Evolutionary conservation across 2,329 filamentous ascomycete genomes (phyloP).

Genomic region (Orbilia ellipsospora): DNA sequence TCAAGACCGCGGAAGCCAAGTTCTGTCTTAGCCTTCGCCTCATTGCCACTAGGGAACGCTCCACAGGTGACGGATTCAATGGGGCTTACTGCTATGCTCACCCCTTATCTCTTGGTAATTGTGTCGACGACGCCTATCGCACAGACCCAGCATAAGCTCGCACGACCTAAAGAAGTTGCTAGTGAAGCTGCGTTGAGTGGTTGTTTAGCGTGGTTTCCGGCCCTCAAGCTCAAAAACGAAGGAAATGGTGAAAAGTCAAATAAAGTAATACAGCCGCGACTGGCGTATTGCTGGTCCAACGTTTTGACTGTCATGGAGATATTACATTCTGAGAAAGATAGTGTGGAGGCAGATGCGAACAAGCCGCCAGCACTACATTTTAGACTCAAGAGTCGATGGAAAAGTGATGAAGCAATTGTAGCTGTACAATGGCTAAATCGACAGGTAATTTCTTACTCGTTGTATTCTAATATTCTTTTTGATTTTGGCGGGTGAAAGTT

Average conservation of each 20-base stretch:
- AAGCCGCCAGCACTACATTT: constrained; percentile 84
- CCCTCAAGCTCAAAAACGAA: constrained; percentile 80
- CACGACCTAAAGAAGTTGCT: constrained; percentile 87
- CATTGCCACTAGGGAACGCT: constrained; percentile 91
- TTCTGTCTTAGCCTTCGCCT: constrained; percentile 90
- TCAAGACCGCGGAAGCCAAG: constrained; percentile 85
- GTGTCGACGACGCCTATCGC: constrained; percentile 97
- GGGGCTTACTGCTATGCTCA: constrained; percentile 93
- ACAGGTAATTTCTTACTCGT: constrained; percentile 56
- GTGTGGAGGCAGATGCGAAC: constrained; percentile 73
- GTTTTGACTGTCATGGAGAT: constrained; percentile 88
- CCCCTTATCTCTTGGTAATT: constrained; percentile 93
- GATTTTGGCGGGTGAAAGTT: constrained; percentile 13
- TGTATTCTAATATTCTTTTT: constrained; percentile 2
- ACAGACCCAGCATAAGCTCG: constrained; percentile 94
- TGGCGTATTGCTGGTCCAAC: constrained; percentile 99
- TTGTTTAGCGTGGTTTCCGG: constrained; percentile 96
- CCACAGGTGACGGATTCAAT: constrained; percentile 87
- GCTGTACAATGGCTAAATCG: constrained; percentile 94
- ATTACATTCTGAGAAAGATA: constrained; percentile 73
- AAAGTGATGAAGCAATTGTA: constrained; percentile 92
- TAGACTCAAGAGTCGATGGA: constrained; percentile 85
- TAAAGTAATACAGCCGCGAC: constrained; percentile 80
- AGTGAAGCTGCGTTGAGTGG: constrained; percentile 93
- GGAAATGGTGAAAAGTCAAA: constrained; percentile 74